phyloP scores from a whole-genome alignment of 495 filamentous ascomycete genomes.

The Talaromyces borbonicus region DNA sequence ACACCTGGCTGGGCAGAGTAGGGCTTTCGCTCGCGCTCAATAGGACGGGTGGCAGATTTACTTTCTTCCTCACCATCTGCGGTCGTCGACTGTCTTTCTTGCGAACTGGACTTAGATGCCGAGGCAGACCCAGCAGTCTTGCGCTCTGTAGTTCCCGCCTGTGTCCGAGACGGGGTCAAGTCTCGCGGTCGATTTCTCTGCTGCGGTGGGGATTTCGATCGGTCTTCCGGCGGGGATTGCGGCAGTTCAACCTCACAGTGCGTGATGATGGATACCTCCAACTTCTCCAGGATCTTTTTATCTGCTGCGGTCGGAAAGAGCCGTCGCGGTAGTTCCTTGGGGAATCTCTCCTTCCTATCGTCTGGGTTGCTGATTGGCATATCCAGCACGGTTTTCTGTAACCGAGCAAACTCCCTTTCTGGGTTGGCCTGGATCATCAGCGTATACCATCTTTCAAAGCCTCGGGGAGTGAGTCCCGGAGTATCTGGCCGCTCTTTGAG shows the following conservation, averaged over 20 bases:
- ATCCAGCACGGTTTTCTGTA: conserved; percentile 60
- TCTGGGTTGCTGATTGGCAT: conserved; percentile 71
- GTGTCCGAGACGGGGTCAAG: conserved; percentile 13
- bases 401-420: conserved; percentile 61
- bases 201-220: conserved; percentile 18
- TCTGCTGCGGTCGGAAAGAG: conserved; percentile 51
- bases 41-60: conserved; percentile 31
- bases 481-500: conserved; percentile 51
- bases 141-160: conserved; percentile 10
- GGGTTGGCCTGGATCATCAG: conserved; percentile 68
- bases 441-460: conserved; percentile 72
- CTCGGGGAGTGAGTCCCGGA: conserved; percentile 68
- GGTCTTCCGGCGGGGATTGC: conserved; percentile 28
- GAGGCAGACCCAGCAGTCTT: conserved; percentile 14
- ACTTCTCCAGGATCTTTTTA: conserved; percentile 25
- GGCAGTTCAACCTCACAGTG: conserved; percentile 42
- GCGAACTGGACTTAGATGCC: conserved; percentile 16
- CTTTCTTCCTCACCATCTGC: conserved; percentile 36
- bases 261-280: conserved; percentile 35
- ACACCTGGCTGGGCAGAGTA: conserved; percentile 46
- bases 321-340: conserved; percentile 65
- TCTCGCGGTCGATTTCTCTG: conserved; percentile 9
- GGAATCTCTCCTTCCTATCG: conserved; percentile 63
- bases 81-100: conserved; percentile 40
- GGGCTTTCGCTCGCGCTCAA: conserved; percentile 55